Evolutionary conservation across 352 stramenopile species (phyloP).

Genomic region (Pythium dissimile): DNA sequence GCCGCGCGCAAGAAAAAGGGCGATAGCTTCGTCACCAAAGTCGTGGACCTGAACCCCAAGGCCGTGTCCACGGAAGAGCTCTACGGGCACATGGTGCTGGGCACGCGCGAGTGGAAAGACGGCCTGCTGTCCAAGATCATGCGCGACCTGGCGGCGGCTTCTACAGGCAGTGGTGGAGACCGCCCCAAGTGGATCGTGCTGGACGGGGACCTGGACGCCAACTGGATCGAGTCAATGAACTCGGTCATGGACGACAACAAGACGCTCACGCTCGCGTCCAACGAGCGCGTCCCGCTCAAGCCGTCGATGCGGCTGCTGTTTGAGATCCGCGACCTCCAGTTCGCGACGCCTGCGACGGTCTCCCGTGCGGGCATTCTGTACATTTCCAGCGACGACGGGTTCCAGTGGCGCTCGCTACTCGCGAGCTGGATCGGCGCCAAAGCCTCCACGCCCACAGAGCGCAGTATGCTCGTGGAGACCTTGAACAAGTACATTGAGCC

Average conservation of each 20-base stretch:
- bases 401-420: constrained; percentile 92
- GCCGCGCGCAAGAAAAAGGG: constrained; percentile 74
- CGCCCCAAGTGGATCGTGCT: constrained; percentile 94
- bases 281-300: constrained; percentile 95
- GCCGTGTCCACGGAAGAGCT: constrained; percentile 94
- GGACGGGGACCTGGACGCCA: constrained; percentile 88
- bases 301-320: constrained; percentile 94
- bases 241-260: constrained; percentile 91
- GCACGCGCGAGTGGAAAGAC: constrained; percentile 95
- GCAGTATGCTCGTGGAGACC: constrained; percentile 42
- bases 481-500: constrained; percentile 89
- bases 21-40: constrained; percentile 58
- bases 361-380: constrained; percentile 95
- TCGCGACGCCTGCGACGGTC: constrained; percentile 93
- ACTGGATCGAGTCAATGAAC: constrained; percentile 91
- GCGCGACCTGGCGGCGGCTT: constrained; percentile 82
- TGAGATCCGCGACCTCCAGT: constrained; percentile 94
- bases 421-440: constrained; percentile 88
- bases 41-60: constrained; percentile 94
- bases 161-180: too few species aligned
- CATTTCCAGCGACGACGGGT: constrained; percentile 89
- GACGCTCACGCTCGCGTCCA: constrained; percentile 89
- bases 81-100: constrained; percentile 95
- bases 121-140: constrained; percentile 94
- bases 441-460: constrained; percentile 50